A percentile compares a stretch with the other conserved stretches of the same genome.
phyloP scores from a whole-genome alignment of 2,329 filamentous ascomycete genomes.

The Zopfia rhizophila region DNA sequence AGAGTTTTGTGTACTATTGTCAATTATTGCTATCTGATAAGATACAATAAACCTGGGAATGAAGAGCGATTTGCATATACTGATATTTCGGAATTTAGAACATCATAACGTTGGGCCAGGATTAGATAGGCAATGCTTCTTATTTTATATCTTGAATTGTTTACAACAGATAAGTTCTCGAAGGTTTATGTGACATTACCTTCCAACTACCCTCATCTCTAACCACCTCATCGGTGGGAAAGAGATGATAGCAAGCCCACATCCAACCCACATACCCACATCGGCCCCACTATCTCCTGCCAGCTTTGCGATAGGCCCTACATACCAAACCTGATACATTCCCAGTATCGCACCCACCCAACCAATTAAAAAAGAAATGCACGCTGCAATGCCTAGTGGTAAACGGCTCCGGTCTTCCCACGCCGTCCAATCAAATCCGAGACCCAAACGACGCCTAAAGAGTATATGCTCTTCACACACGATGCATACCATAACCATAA shows the following conservation, averaged over 20 bases:
- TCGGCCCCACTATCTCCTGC: constrained; percentile 68
- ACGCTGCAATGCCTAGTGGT: constrained; percentile 71
- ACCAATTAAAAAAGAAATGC: constrained; percentile 71
- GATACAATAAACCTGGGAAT: too few species aligned
- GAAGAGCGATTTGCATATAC: too few species aligned
- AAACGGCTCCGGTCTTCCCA: constrained; percentile 68
- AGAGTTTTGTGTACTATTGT: too few species aligned
- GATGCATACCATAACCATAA: constrained; percentile 77
- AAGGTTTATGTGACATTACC: too few species aligned
- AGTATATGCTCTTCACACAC: constrained; percentile 73
- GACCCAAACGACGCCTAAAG: constrained; percentile 69
- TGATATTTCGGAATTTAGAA: too few species aligned
- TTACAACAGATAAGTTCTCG: constrained; percentile 4
- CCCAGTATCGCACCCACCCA: constrained; percentile 73
- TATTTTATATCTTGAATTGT: neutral
- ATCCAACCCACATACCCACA: constrained; percentile 69
- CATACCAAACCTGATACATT: constrained; percentile 75
- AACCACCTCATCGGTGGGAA: constrained; percentile 65
- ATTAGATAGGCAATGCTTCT: too few species aligned
- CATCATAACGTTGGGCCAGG: too few species aligned
- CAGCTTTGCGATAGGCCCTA: constrained; percentile 72
- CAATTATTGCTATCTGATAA: too few species aligned
- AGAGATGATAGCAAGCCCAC: constrained; percentile 68
- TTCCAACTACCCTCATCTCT: constrained; percentile 52
- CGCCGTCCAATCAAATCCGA: constrained; percentile 66